Conservation (phyloP, 164 flowering plant species). For the Berberis thunbergii region DNA sequence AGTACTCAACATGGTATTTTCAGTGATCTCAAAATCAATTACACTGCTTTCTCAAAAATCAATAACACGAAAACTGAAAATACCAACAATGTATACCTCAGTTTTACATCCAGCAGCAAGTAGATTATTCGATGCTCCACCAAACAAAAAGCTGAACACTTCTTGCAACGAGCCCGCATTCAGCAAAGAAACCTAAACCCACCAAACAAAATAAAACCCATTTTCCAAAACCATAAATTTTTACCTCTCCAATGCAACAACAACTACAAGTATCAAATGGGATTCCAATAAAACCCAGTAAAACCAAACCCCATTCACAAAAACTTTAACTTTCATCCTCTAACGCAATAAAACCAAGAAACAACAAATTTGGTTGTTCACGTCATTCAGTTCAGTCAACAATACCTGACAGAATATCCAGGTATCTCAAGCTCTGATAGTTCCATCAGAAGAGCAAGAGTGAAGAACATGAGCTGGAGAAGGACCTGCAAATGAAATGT, state of each 20-base stretch:
- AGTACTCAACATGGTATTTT: too few relatives aligned
- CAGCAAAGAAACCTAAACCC: slow-evolving; percentile 48
- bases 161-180: slow-evolving; percentile 54
- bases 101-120: slow-evolving; percentile 84
- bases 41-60: too few relatives aligned
- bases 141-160: slow-evolving; percentile 80
- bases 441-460: slow-evolving; percentile 84
- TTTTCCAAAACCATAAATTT: background rate
- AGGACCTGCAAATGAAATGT: slow-evolving; percentile 47
- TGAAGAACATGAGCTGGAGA: slow-evolving; percentile 44
- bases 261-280: too few relatives aligned
- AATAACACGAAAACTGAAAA: too few relatives aligned
- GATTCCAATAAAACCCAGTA: background rate
- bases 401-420: slow-evolving; percentile 62
- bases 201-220: slow-evolving; percentile 1
- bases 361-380: background rate
- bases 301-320: background rate
- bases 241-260: too few relatives aligned
- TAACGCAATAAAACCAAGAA: background rate
- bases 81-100: slow-evolving; percentile 35
- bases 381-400: background rate
- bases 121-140: slow-evolving; percentile 60
- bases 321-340: background rate
- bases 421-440: slow-evolving; percentile 82
- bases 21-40: too few relatives aligned